Evolutionary conservation across 2,329 filamentous ascomycete genomes (phyloP).

Genomic region (Ophiostoma ips): DNA sequence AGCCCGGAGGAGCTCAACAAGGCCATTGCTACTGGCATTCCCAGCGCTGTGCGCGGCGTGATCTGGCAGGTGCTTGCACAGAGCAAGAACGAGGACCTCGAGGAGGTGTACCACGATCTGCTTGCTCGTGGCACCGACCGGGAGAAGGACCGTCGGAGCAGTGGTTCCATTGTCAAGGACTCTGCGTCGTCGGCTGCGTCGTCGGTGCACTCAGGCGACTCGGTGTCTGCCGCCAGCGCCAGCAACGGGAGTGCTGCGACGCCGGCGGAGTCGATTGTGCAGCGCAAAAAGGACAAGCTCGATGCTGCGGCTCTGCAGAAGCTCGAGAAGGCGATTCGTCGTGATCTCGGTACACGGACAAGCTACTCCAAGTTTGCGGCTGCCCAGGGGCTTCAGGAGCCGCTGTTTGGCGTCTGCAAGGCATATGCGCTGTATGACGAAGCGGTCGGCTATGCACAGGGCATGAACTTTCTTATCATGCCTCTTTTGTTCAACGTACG

Average conservation of each 20-base stretch:
- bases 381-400: conserved; percentile 81
- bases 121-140: conserved; percentile 68
- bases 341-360: conserved; percentile 81
- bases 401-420: conserved; percentile 90
- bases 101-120: conserved; percentile 73
- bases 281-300: conserved; percentile 65
- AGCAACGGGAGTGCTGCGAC: conserved; percentile 11
- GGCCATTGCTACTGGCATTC: conserved; percentile 87
- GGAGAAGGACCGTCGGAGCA: conserved; percentile 50
- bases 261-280: conserved; percentile 28
- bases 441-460: conserved; percentile 88
- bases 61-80: conserved; percentile 97
- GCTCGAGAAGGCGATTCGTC: conserved; percentile 81
- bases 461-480: conserved; percentile 98
- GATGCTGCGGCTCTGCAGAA: conserved; percentile 61
- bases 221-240: conserved; percentile 22
- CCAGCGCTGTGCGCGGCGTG: conserved; percentile 88
- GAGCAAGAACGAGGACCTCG: conserved; percentile 84
- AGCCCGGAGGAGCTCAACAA: conserved; percentile 81
- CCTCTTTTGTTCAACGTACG: conserved; percentile 83
- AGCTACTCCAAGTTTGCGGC: conserved; percentile 95
- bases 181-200: conserved; percentile 62
- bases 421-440: conserved; percentile 94
- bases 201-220: conserved; percentile 67
- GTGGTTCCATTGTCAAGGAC: conserved; percentile 42